Base-by-base conservation (phyloP, 257 asterid species). In the Penstemon eatonii region DNA sequence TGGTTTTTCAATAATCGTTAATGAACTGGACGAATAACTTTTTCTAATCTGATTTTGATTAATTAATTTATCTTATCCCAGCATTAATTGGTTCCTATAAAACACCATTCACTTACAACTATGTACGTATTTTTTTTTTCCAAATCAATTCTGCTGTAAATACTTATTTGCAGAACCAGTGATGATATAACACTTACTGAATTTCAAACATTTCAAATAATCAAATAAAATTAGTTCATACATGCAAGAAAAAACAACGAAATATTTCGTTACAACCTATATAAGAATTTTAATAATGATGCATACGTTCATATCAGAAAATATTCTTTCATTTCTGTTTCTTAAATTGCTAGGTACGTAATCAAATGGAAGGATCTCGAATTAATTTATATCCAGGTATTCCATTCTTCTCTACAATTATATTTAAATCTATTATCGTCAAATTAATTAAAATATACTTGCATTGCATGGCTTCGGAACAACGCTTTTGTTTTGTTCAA, bases 401-500 rank as follows among this genome's bases (percentile, higher is more conserved):
- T 54, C 73, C 15, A 37, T 71, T 60, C 49, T 59, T 55, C 53
- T 40, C 38, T 58, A 47, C 9, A 44, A 57, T 39, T 54, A 63
- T 66, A 18, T 33, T 33, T 62, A 68, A 58, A 69, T 5, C 13
- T 62, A 10, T 63, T 41, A 76, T 70, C 41, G 62, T 60, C 54
- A 53, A 25, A 49, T 49, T 15, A 50, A 61, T 60, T 68, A 66
- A 56, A 67, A 71, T 63, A 53, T 42, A 13, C 55, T 72, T 65
- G 76, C 74, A 76, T 65, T 72, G 85, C 78, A 79, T 84, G 81
- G 81, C 73, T 70, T 62, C 67, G 68, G 15, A 60, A 65, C 69
- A 55, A 70, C 83, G 69, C 66, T 60, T 61, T 39, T 72, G 42
- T 25, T 49, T 39, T 42, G 51, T 60, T 55, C 40, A 68, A 58